Conservation (phyloP, 1,284 basidiomycete genomes). For the Chondrostereum purpureum region DNA sequence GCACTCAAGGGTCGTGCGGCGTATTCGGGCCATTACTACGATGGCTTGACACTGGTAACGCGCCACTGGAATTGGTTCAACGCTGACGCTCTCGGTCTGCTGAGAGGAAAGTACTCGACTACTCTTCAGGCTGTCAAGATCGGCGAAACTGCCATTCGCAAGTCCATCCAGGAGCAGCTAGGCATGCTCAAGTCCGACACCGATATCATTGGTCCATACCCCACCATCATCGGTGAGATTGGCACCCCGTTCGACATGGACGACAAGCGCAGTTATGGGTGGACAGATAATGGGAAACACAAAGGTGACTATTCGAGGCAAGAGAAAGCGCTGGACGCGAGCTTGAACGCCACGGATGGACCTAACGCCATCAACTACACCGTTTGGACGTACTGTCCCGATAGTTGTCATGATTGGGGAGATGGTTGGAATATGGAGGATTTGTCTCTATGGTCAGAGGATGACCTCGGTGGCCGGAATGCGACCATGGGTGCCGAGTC, state of each 20-base stretch:
- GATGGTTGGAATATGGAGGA: slow-evolving; percentile 98
- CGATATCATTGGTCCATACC: slow-evolving; percentile 65
- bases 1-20: slow-evolving; percentile 68
- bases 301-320: slow-evolving; percentile 78
- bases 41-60: slow-evolving; percentile 81
- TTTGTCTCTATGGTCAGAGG: slow-evolving; percentile 80
- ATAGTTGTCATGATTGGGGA: slow-evolving; percentile 81
- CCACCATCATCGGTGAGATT: slow-evolving; percentile 93
- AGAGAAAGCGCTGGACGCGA: slow-evolving; percentile 86
- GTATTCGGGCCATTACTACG: slow-evolving; percentile 90
- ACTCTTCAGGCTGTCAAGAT: slow-evolving; percentile 66
- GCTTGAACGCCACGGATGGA: slow-evolving; percentile 86
- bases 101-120: slow-evolving; percentile 82
- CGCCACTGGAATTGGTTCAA: slow-evolving; percentile 97
- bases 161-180: slow-evolving; percentile 80
- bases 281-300: slow-evolving; percentile 67
- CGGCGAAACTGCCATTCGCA: slow-evolving; percentile 79
- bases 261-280: slow-evolving; percentile 77
- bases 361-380: slow-evolving; percentile 79
- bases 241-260: slow-evolving; percentile 95
- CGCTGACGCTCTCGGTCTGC: slow-evolving; percentile 87
- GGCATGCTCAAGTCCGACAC: slow-evolving; percentile 74
- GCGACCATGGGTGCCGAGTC: slow-evolving; percentile 21
- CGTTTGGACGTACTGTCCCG: slow-evolving; percentile 87
- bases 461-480: slow-evolving; percentile 51